phyloP scores from a whole-genome alignment of 768 basidiomycete genomes.

The Mycena capillaripes region DNA sequence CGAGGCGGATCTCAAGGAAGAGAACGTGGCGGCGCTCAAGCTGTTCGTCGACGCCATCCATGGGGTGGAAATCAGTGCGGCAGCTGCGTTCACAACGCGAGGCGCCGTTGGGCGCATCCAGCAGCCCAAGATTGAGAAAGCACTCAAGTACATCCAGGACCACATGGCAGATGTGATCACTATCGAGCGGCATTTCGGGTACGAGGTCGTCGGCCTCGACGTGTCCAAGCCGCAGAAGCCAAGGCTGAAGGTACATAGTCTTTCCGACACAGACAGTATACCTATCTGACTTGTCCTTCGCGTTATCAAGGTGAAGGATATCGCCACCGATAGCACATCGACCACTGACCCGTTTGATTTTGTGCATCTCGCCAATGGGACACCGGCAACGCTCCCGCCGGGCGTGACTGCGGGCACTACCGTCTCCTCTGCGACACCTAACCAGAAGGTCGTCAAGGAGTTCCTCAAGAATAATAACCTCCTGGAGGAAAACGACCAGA shows the following conservation, averaged over 20 bases:
- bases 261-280: no score
- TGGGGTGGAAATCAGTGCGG: not conserved
- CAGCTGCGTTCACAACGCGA: not conserved
- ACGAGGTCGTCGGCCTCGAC: not conserved
- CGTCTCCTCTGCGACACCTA: not conserved
- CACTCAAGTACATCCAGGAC: not conserved
- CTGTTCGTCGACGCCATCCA: not conserved
- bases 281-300: no score
- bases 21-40: not conserved
- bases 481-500: not conserved
- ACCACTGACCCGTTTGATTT: not conserved
- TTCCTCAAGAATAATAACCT: not conserved
- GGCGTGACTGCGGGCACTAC: not conserved
- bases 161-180: not conserved
- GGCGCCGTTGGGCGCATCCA: not conserved
- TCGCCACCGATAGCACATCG: no score
- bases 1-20: not conserved
- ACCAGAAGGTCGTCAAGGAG: not conserved
- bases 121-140: not conserved
- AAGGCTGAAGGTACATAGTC: not conserved
- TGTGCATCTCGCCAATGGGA: not conserved
- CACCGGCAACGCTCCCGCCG: not conserved
- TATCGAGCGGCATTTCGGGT: not conserved
- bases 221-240: conserved; percentile 2
- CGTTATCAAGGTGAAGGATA: no score